Conservation (phyloP, 208 protist genomes). For the Leptomonas seymouri region DNA sequence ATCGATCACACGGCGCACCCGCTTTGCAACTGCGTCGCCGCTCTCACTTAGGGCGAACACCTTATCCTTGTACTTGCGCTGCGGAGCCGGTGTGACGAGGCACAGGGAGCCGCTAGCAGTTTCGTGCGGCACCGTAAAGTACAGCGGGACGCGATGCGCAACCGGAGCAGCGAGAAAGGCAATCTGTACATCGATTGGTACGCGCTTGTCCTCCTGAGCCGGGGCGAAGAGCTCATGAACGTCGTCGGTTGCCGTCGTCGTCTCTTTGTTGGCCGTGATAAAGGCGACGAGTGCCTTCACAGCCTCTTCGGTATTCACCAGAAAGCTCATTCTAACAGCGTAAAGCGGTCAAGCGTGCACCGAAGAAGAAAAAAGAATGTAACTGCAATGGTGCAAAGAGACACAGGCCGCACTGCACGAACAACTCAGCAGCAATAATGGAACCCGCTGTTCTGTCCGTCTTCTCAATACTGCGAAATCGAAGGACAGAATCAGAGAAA, state of each 20-base stretch:
- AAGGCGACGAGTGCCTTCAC: slow-evolving; percentile 64
- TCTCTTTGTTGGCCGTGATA: slow-evolving; percentile 26
- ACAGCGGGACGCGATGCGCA: slow-evolving; percentile 85
- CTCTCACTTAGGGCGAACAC: slow-evolving; percentile 67
- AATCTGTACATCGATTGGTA: slow-evolving; percentile 74
- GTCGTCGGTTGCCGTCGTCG: slow-evolving; percentile 14
- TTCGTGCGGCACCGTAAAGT: slow-evolving; percentile 75
- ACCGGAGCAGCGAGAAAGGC: slow-evolving; percentile 68
- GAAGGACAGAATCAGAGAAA: slow-evolving; percentile 26
- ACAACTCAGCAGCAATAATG: not conserved
- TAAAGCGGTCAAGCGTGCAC: not conserved
- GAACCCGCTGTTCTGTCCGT: not conserved
- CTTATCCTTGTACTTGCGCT: slow-evolving; percentile 83
- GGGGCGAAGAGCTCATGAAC: slow-evolving; percentile 52
- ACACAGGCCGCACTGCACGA: not conserved
- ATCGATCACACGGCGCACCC: slow-evolving; percentile 86
- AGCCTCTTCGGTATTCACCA: slow-evolving; percentile 56
- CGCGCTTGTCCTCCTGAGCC: slow-evolving; percentile 30
- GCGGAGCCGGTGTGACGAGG: slow-evolving; percentile 79
- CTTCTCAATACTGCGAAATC: not conserved
- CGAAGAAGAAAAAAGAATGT: not conserved
- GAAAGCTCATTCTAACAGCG: slow-evolving; percentile 36
- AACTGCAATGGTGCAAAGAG: too few species aligned
- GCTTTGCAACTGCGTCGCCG: slow-evolving; percentile 62
- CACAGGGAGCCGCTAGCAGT: slow-evolving; percentile 72